phyloP scores from a whole-genome alignment of 495 filamentous ascomycete genomes.

The Aspergillus mulundensis region DNA sequence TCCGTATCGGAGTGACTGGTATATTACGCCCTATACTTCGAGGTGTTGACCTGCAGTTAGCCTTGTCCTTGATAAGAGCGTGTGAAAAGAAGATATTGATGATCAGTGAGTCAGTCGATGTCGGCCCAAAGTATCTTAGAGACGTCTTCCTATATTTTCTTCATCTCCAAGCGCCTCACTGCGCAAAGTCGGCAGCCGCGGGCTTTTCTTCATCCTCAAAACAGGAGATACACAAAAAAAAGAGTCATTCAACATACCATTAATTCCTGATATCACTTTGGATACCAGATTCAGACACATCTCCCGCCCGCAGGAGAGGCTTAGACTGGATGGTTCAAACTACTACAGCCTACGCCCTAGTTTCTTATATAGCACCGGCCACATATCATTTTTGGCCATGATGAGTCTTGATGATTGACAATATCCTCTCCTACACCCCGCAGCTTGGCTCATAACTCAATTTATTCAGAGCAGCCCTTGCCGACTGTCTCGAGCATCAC shows the following conservation, averaged over 20 bases:
- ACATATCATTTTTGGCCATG: constrained; percentile 1
- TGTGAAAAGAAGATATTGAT: neutral
- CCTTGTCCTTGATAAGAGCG: neutral
- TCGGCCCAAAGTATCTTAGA: constrained; percentile 18
- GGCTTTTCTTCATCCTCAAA: constrained; percentile 15
- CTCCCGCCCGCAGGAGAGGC: constrained; percentile 1
- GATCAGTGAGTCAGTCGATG: constrained; percentile 13
- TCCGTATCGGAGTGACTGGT: neutral
- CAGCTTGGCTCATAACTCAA: too few species aligned
- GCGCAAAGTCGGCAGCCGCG: constrained; percentile 15
- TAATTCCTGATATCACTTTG: neutral
- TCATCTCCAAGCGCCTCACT: constrained; percentile 18
- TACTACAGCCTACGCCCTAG: neutral
- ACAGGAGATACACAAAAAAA: neutral
- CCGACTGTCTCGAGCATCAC: neutral
- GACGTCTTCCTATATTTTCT: constrained; percentile 13
- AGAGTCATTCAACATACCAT: neutral
- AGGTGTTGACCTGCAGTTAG: neutral
- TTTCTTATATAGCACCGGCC: neutral
- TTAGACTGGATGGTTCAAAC: neutral
- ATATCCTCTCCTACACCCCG: neutral
- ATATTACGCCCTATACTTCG: neutral
- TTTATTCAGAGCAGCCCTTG: neutral
- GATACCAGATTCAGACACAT: too few species aligned
- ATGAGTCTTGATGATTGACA: constrained; percentile 9